Conservation (phyloP, 805 yeast genomes). For the Myxozyma geophila region DNA sequence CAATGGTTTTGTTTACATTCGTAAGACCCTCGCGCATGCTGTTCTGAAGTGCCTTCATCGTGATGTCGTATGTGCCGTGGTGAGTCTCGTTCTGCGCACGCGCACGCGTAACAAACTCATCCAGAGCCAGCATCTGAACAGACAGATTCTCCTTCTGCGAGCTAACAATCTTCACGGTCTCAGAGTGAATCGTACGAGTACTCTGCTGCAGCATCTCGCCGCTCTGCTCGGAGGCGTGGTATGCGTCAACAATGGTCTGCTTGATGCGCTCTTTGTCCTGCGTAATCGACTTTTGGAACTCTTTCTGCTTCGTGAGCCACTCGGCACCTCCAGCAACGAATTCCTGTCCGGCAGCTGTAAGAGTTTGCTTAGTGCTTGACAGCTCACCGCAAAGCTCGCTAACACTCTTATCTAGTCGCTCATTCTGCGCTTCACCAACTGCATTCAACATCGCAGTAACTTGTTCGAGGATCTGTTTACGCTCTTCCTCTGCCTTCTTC, state of each 20-base stretch:
- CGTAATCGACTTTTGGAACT: constrained; percentile 25
- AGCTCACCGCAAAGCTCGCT: constrained; percentile 6
- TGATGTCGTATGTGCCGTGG: constrained; percentile 15
- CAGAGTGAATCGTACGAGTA: constrained; percentile 31
- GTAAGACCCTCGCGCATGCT: constrained; percentile 15
- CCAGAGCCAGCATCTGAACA: constrained; percentile 32
- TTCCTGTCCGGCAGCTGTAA: constrained; percentile 24
- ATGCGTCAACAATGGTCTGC: constrained; percentile 32
- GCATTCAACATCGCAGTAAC: constrained; percentile 17
- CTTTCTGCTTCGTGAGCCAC: constrained; percentile 28
- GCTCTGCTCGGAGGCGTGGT: constrained; percentile 24
- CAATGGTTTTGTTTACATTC: constrained; percentile 9
- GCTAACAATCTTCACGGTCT: constrained; percentile 29
- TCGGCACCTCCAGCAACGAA: constrained; percentile 29
- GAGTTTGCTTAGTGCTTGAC: constrained; percentile 9
- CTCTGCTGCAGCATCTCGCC: constrained; percentile 30
- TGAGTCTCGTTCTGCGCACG: constrained; percentile 34
- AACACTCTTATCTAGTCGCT: constrained; percentile 18
- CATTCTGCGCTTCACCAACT: constrained; percentile 18
- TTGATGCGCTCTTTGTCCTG: constrained; percentile 31
- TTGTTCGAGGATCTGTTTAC: constrained; percentile 21
- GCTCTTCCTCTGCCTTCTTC: constrained; percentile 23
- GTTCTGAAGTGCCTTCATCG: constrained; percentile 9
- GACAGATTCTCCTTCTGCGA: constrained; percentile 33
- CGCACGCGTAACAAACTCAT: constrained; percentile 33